Evolutionary conservation across 306 rosid genomes (phyloP).

Genomic region (Acacia confusa): DNA sequence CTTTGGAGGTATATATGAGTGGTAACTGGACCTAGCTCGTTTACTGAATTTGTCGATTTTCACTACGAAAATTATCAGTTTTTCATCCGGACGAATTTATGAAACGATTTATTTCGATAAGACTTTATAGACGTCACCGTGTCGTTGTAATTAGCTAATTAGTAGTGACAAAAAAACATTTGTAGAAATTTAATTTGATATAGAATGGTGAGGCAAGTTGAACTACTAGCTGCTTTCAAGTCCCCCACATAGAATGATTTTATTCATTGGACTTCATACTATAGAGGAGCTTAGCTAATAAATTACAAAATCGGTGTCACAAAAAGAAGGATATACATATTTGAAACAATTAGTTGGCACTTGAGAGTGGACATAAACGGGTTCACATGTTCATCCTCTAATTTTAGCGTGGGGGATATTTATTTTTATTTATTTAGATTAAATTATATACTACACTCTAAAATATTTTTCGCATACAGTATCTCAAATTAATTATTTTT

Average conservation of each 20-base stretch:
- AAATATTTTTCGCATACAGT: too few relatives aligned
- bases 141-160: neutral
- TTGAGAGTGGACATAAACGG: neutral
- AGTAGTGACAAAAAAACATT: too few relatives aligned
- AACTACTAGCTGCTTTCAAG: too few relatives aligned
- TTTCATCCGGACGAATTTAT: neutral
- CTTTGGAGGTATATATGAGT: too few relatives aligned
- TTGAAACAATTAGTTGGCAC: neutral
- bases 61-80: too few relatives aligned
- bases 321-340: neutral
- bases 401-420: too few relatives aligned
- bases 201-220: neutral
- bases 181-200: neutral
- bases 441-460: too few relatives aligned
- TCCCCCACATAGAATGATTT: too few relatives aligned
- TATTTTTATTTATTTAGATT: too few relatives aligned
- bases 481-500: too few relatives aligned
- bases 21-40: too few relatives aligned
- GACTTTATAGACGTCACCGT: neutral
- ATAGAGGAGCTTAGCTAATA: neutral
- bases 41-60: neutral
- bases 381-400: too few relatives aligned
- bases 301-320: neutral
- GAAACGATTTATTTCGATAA: neutral
- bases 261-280: neutral